Base-by-base conservation (phyloP, 2,329 filamentous ascomycete species). In the Tetracladium maxilliforme region DNA sequence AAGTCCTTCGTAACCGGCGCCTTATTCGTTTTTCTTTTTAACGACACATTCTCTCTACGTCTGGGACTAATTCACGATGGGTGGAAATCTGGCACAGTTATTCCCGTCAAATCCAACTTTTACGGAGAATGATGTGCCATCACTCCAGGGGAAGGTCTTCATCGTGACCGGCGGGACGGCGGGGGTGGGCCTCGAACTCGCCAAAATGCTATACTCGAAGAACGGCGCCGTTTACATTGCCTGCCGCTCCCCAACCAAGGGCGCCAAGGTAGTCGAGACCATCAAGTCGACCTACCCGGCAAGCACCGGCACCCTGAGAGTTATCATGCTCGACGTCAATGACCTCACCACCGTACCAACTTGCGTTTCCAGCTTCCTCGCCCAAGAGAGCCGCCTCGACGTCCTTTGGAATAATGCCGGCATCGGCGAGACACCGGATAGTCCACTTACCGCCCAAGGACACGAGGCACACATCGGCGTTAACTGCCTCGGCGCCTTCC, bases 211-310 rank as follows among this genome's bases (percentile, higher is more conserved):
- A 6, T 70, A 67, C 37, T 36, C 40, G 3, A 50, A 48, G 9
- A 56, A 61, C 21, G 61, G 45, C 18, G 64, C 50, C 4, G 54
- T 68, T 10, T 68, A 67, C 35, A 41, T 68, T 16, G 59, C 58
- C 3, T 54, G 53, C 5, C 55, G 63, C 16, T 56, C 48, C 4
- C 27, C 39, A 7, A 32, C 44, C 6, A 55, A 56, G 30, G 56
- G 47, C 16, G 40, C 48, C 7, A 33, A 37, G 1, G 56, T 56
- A n/a, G 58, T 67, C 23, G 34, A 44, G 12, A 35, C 39, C 16
- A 52, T 65, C 28, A 41, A 49, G 23, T 21, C 30, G 14, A 27
- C 31, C 7, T 23, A 37, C 18, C 43, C 49, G 5, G 36, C 33
- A 23, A 48, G 29, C 16, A 43, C 39, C 13, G 46, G 46, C 14